A percentile compares a stretch with the other conserved stretches of the same genome.
Evolutionary conservation across 495 filamentous ascomycete genomes (phyloP).

Genomic region (Hypoxylon subgilvum): DNA sequence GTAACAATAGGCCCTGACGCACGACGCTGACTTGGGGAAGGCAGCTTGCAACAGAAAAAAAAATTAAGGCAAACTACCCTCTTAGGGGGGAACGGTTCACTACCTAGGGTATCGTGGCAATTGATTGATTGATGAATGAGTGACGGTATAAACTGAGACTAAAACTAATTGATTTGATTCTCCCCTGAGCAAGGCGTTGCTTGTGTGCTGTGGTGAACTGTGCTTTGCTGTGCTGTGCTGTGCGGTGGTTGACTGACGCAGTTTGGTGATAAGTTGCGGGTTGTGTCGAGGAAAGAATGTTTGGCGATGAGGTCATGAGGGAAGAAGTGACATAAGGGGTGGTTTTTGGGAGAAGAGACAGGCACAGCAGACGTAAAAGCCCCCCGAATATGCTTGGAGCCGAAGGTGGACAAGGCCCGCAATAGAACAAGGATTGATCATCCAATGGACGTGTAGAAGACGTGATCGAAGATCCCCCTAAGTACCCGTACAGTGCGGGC

Average conservation of each 20-base stretch:
- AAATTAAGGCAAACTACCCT: conserved; percentile 41
- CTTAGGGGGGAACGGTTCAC: conserved; percentile 24
- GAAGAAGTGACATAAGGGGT: conserved; percentile 50
- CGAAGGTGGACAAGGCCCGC: conserved; percentile 40
- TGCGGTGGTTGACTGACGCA: conserved; percentile 26
- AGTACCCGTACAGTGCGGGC: conserved; percentile 42
- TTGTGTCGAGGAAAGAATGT: conserved; percentile 37
- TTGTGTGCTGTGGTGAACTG: not conserved
- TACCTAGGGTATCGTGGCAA: conserved; percentile 35
- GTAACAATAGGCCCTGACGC: conserved; percentile 43
- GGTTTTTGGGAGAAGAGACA: conserved; percentile 45
- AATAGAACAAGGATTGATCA: conserved; percentile 33
- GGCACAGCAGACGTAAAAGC: conserved; percentile 47
- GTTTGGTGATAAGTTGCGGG: conserved; percentile 36
- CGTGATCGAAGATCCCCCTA: conserved; percentile 42
- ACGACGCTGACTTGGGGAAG: conserved; percentile 41
- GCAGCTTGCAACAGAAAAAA: conserved; percentile 40
- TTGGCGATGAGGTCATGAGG: conserved; percentile 49
- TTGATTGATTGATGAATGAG: conserved; percentile 38
- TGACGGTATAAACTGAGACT: conserved; percentile 31
- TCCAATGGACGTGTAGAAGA: conserved; percentile 39
- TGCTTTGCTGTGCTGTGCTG: conserved; percentile 9
- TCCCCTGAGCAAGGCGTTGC: not conserved
- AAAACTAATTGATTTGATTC: no score
- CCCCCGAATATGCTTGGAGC: conserved; percentile 44